Percentiles rank a stretch among this genome's conserved stretches.
These are phyloP conservation scores for Aspergillus pseudotamarii DNA, from an alignment of 2,329 filamentous ascomycete genomes.

Conservation along the genomic window DNA sequence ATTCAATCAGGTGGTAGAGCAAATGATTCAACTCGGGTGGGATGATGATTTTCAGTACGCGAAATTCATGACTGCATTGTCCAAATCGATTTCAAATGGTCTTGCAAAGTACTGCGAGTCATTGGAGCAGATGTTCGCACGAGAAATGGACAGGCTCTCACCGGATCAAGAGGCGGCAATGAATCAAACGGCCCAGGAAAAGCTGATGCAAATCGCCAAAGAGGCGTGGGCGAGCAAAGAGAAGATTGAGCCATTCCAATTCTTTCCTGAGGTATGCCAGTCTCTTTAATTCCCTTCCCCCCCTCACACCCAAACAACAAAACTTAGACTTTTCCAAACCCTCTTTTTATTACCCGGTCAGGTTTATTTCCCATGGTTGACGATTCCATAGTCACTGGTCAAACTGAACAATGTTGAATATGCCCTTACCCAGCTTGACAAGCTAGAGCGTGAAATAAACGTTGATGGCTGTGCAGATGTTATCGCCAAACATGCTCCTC, in stretches of 20 bases:
- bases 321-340: background rate
- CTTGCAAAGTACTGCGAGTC: constrained; percentile 90
- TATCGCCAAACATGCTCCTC: constrained; percentile 73
- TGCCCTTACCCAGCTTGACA: constrained; percentile 88
- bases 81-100: constrained; percentile 80
- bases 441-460: constrained; percentile 84
- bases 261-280: constrained; percentile 77
- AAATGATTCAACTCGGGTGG: constrained; percentile 85
- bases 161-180: constrained; percentile 81
- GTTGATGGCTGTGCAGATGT: constrained; percentile 87
- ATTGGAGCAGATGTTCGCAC: constrained; percentile 79
- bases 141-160: constrained; percentile 90
- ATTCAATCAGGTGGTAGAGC: constrained; percentile 89
- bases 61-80: constrained; percentile 92
- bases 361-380: constrained; percentile 10
- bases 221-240: constrained; percentile 92
- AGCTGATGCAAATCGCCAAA: constrained; percentile 89
- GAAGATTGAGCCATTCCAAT: constrained; percentile 94
- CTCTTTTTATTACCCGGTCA: background rate
- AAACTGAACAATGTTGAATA: constrained; percentile 98
- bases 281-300: background rate
- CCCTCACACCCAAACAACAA: background rate
- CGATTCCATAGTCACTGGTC: constrained; percentile 74
- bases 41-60: constrained; percentile 91
- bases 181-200: constrained; percentile 82